Percentiles rank a stretch among this genome's conserved stretches.
These are phyloP conservation scores for Clonostachys chloroleuca DNA, from an alignment of 2,329 filamentous ascomycete species.

Conservation along the genomic window DNA sequence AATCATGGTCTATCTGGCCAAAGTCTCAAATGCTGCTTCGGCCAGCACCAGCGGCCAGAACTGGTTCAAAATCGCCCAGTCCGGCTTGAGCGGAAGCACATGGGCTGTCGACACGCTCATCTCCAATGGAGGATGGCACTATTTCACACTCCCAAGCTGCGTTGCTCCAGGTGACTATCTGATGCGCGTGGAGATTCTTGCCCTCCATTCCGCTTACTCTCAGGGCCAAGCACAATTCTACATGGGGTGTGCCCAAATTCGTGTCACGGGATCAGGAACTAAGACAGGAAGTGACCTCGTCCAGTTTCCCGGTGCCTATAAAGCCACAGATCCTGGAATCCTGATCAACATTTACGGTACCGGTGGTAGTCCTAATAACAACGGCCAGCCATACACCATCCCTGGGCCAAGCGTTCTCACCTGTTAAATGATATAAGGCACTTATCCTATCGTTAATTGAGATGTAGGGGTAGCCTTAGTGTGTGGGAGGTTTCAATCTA, in stretches of 20 bases:
- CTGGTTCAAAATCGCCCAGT: slow-evolving; percentile 59
- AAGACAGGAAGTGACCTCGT: slow-evolving; percentile 12
- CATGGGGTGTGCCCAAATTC: slow-evolving; percentile 13
- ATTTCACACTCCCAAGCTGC: slow-evolving; percentile 10
- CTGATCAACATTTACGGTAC: slow-evolving; percentile 23
- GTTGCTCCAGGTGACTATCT: slow-evolving; percentile 13
- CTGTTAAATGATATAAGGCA: slow-evolving; percentile 11
- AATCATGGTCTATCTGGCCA: slow-evolving; percentile 59
- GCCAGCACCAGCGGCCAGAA: slow-evolving; percentile 23
- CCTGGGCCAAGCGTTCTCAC: slow-evolving; percentile 26
- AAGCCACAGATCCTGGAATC: slow-evolving; percentile 16
- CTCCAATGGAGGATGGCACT: slow-evolving; percentile 32
- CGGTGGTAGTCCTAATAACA: slow-evolving; percentile 29
- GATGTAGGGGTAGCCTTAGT: no score
- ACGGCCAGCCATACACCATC: slow-evolving; percentile 29
- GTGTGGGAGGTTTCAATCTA: no score
- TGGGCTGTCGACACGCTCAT: slow-evolving; percentile 34
- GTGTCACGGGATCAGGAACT: slow-evolving; percentile 9
- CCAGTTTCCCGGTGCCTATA: slow-evolving; percentile 18
- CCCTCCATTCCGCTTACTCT: slow-evolving; percentile 17
- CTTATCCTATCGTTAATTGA: no score
- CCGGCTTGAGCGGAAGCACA: slow-evolving; percentile 38
- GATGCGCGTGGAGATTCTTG: slow-evolving; percentile 22
- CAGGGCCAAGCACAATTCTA: slow-evolving; percentile 24
- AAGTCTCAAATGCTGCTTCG: slow-evolving; percentile 27